phyloP scores from a whole-genome alignment of 352 stramenopile genomes.

The Globisporangium solare region DNA sequence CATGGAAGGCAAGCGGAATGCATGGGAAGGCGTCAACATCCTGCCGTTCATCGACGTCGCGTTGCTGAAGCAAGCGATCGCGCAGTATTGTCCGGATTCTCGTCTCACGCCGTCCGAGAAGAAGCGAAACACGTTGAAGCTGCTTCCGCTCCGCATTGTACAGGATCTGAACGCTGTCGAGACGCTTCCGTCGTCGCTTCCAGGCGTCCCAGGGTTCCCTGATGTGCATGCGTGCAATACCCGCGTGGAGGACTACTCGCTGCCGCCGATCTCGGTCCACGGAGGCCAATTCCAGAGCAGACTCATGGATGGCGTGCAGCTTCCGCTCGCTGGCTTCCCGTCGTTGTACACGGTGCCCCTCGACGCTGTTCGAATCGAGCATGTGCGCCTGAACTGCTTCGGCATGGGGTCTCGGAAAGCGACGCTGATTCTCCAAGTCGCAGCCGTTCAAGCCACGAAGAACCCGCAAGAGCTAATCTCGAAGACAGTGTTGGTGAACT shows the following conservation, averaged over 20 bases:
- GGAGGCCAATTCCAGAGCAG: slow-evolving; percentile 67
- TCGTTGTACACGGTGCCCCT: slow-evolving; percentile 64
- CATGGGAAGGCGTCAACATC: slow-evolving; percentile 99
- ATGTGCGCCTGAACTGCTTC: slow-evolving; percentile 93
- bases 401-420: slow-evolving; percentile 84
- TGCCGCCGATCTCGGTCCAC: slow-evolving; percentile 40
- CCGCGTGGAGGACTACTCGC: slow-evolving; percentile 43
- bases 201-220: slow-evolving; percentile 52
- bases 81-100: slow-evolving; percentile 86
- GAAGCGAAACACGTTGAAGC: slow-evolving; percentile 83
- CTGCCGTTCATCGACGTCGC: slow-evolving; percentile 97
- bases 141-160: slow-evolving; percentile 74
- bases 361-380: slow-evolving; percentile 49
- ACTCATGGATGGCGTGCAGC: slow-evolving; percentile 63
- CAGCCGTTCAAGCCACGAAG: slow-evolving; percentile 15
- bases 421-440: slow-evolving; percentile 66
- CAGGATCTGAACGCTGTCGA: slow-evolving; percentile 76
- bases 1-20: slow-evolving; percentile 90
- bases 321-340: slow-evolving; percentile 75
- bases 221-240: slow-evolving; percentile 68
- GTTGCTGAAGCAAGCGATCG: slow-evolving; percentile 90
- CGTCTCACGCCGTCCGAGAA: slow-evolving; percentile 89
- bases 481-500: slow-evolving; percentile 93
- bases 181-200: slow-evolving; percentile 62
- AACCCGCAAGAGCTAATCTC: slow-evolving; percentile 46